A percentile compares a stretch with the other conserved stretches of the same genome.
Conservation (phyloP, 257 asterid species). For the Solanum chmielewskii region DNA sequence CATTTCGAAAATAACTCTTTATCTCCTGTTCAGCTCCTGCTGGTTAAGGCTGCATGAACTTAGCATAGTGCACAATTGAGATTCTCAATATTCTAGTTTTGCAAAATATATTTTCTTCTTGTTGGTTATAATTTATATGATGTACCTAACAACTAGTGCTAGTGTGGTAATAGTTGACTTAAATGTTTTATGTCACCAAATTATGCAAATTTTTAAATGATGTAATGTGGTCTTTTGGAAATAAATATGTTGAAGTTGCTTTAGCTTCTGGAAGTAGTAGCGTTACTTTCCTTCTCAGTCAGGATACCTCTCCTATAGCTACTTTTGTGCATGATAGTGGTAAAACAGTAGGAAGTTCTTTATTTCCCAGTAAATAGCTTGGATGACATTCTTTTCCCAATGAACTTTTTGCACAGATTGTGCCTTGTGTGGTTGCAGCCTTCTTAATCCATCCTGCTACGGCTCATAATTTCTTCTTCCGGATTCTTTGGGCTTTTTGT, state of each 20-base stretch:
- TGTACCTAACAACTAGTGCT: not conserved
- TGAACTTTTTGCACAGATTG: constrained; percentile 4
- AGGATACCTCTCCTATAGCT: not conserved
- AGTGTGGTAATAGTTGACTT: not conserved
- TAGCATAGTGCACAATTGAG: not conserved
- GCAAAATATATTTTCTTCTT: not conserved
- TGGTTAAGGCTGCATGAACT: not conserved
- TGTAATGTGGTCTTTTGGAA: not conserved
- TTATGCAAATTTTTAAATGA: not conserved
- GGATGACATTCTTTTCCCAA: not conserved
- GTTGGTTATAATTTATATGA: not conserved
- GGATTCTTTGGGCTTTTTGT: not conserved
- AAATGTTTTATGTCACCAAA: not conserved
- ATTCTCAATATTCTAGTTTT: not conserved
- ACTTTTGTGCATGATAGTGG: not conserved
- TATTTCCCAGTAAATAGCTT: not conserved
- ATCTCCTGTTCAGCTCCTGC: not conserved
- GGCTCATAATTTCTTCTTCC: constrained; percentile 10
- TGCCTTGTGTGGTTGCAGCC: constrained; percentile 22
- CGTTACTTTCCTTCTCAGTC: not conserved
- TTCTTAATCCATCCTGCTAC: constrained; percentile 23
- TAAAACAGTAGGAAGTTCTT: not conserved
- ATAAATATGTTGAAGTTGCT: not conserved
- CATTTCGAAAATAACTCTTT: not conserved
- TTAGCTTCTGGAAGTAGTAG: not conserved